phyloP scores from a whole-genome alignment of 1,284 basidiomycete genomes.

The Malassezia sympodialis region DNA sequence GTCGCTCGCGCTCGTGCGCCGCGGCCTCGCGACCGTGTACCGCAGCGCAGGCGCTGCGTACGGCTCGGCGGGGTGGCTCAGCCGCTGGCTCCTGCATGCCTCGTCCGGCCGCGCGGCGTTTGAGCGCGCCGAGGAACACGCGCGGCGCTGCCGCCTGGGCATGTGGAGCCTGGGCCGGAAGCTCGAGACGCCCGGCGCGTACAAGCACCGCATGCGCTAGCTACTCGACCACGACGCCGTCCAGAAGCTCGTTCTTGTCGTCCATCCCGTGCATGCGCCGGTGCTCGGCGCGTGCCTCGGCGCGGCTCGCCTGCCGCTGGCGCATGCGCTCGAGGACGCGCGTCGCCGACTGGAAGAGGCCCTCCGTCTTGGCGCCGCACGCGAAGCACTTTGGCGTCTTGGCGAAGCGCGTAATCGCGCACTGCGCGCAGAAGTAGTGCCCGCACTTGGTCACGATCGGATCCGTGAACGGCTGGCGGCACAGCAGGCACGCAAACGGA shows the following conservation, averaged over 20 bases:
- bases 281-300: conserved; percentile 19
- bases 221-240: conserved; percentile 26
- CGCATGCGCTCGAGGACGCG: conserved; percentile 65
- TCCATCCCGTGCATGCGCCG: conserved; percentile 22
- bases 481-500: conserved; percentile 93
- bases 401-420: conserved; percentile 82
- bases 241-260: conserved; percentile 16
- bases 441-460: conserved; percentile 91
- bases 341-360: conserved; percentile 84
- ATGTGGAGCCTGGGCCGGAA: conserved; percentile 11
- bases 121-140: conserved; percentile 15
- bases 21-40: conserved; percentile 43
- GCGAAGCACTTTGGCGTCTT: conserved; percentile 93
- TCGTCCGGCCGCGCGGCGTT: not conserved
- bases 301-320: conserved; percentile 17
- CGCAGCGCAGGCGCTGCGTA: conserved; percentile 38
- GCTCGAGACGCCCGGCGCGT: conserved; percentile 13
- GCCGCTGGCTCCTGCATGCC: not conserved
- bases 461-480: conserved; percentile 84
- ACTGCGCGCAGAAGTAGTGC: conserved; percentile 86
- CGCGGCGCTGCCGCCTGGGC: conserved; percentile 8
- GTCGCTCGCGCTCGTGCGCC: conserved; percentile 32
- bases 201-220: conserved; percentile 7
- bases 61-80: conserved; percentile 26
- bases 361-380: conserved; percentile 80